Conservation (phyloP, 768 basidiomycete genomes). For the Rhodotorula kratochvilovae region DNA sequence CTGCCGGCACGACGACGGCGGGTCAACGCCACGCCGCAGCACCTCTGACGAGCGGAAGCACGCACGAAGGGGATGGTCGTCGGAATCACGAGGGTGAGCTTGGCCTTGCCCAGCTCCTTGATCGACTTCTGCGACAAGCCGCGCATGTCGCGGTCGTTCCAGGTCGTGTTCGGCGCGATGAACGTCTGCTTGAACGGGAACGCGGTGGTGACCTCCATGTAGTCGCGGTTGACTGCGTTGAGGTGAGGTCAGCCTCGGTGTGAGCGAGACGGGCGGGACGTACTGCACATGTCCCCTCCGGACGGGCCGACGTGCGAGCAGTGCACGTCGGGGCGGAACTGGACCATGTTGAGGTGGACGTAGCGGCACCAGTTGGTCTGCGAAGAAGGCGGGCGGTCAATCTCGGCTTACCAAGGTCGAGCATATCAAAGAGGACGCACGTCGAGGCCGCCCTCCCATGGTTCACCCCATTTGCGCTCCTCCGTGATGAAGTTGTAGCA, state of each 20-base stretch:
- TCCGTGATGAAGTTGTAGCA: conserved; percentile 4
- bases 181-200: conserved; percentile 9
- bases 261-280: background rate
- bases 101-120: background rate
- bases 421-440: background rate
- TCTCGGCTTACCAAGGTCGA: background rate
- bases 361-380: conserved; percentile 7
- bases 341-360: conserved; percentile 18
- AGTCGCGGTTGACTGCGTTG: background rate
- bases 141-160: conserved; percentile 13
- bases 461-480: background rate
- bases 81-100: conserved; percentile 1
- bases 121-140: background rate
- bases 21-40: too few relatives aligned
- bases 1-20: background rate
- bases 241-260: background rate
- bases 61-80: conserved; percentile 1
- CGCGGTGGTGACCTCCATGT: background rate
- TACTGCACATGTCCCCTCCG: conserved; percentile 13
- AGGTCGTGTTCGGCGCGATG: conserved; percentile 4
- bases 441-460: conserved; percentile 1
- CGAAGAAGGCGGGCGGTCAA: background rate
- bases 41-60: background rate
- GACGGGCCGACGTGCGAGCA: conserved; percentile 11
- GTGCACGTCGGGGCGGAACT: conserved; percentile 5